Conservation (phyloP, 2,329 filamentous ascomycete genomes). For the Hymenoscyphus repandus region DNA sequence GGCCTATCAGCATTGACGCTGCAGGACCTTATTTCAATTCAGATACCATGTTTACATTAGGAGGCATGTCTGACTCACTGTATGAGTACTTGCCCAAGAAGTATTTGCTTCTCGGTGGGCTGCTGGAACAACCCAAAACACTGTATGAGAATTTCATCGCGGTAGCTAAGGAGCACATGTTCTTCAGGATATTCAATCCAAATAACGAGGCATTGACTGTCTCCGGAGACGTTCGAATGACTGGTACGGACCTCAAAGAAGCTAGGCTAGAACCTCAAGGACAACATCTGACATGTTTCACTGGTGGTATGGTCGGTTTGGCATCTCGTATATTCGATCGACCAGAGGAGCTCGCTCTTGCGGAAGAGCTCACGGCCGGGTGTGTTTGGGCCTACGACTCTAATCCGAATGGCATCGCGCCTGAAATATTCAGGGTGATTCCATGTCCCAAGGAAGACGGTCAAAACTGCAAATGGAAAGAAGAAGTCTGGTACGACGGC, state of each 20-base stretch:
- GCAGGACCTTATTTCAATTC: conserved; percentile 51
- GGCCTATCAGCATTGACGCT: conserved; percentile 50
- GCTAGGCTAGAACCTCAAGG: conserved; percentile 39
- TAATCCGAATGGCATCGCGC: conserved; percentile 54
- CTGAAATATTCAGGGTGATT: conserved; percentile 46
- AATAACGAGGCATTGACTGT: conserved; percentile 37
- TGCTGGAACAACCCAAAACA: conserved; percentile 43
- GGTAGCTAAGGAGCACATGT: conserved; percentile 40
- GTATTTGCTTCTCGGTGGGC: conserved; percentile 61
- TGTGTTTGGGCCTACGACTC: conserved; percentile 58
- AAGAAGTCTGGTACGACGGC: conserved; percentile 46
- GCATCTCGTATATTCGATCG: conserved; percentile 56
- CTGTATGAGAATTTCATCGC: conserved; percentile 43
- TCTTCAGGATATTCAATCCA: conserved; percentile 41
- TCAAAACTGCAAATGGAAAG: conserved; percentile 23
- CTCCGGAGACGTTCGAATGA: conserved; percentile 40
- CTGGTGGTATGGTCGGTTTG: conserved; percentile 65
- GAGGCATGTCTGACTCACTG: conserved; percentile 51
- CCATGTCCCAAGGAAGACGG: conserved; percentile 19
- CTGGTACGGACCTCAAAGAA: conserved; percentile 32
- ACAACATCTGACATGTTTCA: conserved; percentile 67
- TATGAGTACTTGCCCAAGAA: conserved; percentile 65
- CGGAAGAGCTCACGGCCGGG: conserved; percentile 53
- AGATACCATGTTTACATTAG: conserved; percentile 50
- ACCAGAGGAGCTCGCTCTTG: conserved; percentile 49